Percentiles rank a stretch among this genome's conserved stretches.
phyloP scores from a whole-genome alignment of 129 eudicot genomes.

The Scalesia atractyloides region DNA sequence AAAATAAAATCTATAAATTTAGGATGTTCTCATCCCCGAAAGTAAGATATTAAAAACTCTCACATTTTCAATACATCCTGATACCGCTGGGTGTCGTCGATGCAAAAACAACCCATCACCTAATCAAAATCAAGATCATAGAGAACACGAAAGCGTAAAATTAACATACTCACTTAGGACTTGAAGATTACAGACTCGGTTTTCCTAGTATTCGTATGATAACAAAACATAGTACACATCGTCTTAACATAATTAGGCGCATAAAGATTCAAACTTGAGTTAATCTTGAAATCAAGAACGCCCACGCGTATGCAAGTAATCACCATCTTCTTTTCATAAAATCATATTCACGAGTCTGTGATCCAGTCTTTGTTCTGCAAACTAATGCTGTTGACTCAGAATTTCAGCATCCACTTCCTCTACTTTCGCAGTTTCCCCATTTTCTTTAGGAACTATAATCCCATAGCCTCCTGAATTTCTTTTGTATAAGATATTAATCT shows the following conservation, averaged over 20 bases:
- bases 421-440: slow-evolving; percentile 62
- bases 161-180: slow-evolving; percentile 22
- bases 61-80: too few species aligned
- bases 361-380: slow-evolving; percentile 9
- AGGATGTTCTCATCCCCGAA: too few species aligned
- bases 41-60: too few species aligned
- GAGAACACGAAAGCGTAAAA: slow-evolving; percentile 1
- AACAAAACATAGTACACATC: not conserved
- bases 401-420: slow-evolving; percentile 57
- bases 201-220: slow-evolving; percentile 18
- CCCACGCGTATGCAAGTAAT: slow-evolving; percentile 5
- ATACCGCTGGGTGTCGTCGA: not conserved
- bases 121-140: not conserved
- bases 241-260: not conserved
- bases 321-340: not conserved
- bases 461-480: slow-evolving; percentile 94
- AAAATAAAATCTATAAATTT: too few species aligned
- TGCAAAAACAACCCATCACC: not conserved
- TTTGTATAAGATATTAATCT: slow-evolving; percentile 81
- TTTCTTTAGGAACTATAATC: slow-evolving; percentile 78
- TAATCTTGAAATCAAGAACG: slow-evolving; percentile 27
- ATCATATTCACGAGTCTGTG: not conserved
- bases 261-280: slow-evolving; percentile 21
- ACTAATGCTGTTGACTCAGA: slow-evolving; percentile 32
- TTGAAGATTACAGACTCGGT: slow-evolving; percentile 24